These are phyloP conservation scores for Serendipita sp. DNA, from an alignment of 768 basidiomycete genomes.

Conservation along the genomic window DNA sequence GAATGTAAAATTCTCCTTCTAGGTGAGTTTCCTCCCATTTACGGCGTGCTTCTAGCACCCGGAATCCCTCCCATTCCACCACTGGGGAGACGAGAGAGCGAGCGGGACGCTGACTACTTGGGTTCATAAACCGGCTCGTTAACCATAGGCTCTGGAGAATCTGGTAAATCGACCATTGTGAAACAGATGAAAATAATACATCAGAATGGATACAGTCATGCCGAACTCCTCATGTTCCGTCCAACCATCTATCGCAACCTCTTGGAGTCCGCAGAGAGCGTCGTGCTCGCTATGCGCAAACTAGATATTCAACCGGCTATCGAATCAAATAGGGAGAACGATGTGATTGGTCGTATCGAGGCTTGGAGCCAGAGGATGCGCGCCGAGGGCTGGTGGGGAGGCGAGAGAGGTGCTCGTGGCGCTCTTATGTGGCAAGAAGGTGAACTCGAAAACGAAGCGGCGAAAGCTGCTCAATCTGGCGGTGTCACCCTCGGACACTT, in stretches of 20 bases:
- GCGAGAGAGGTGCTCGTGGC: not conserved
- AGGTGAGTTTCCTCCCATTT: conserved; percentile 34
- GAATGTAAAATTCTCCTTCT: conserved; percentile 88
- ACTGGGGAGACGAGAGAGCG: not conserved
- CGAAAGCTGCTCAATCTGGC: not conserved
- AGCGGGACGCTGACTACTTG: not conserved
- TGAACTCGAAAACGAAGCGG: not conserved
- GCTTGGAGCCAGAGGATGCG: not conserved
- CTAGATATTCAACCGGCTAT: conserved; percentile 63
- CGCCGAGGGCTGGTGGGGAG: conserved; percentile 2
- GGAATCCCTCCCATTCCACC: too few species aligned
- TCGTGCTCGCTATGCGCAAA: conserved; percentile 76
- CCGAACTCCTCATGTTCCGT: conserved; percentile 63
- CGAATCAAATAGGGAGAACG: conserved; percentile 34
- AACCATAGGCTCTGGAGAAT: conserved; percentile 72
- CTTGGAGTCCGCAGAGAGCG: conserved; percentile 73
- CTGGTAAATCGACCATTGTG: conserved; percentile 88
- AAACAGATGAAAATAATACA: conserved; percentile 99
- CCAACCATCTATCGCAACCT: conserved; percentile 75
- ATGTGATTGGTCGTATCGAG: not conserved
- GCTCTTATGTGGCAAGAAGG: conserved; percentile 2
- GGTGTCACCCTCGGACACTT: not conserved
- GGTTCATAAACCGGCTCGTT: not conserved
- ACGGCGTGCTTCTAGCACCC: too few species aligned
- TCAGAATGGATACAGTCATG: conserved; percentile 68